Evolutionary conservation across 768 basidiomycete species (phyloP).

Genomic region (Xanthoconium purpureum): DNA sequence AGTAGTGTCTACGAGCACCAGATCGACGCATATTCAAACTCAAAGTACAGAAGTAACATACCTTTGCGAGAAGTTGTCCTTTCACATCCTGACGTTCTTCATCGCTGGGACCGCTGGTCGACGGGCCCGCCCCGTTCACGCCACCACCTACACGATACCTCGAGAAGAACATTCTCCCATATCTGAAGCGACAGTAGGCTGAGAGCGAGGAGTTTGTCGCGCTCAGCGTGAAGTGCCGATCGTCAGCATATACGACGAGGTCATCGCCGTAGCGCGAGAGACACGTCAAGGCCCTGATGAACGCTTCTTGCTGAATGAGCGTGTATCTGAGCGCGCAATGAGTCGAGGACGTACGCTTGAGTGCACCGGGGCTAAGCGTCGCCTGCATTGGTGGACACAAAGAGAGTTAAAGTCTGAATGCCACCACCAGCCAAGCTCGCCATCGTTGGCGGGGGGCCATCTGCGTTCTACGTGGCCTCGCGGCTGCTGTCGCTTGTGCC

Average conservation of each 20-base stretch:
- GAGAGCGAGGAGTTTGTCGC: slow-evolving; percentile 78
- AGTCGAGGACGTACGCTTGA: slow-evolving; percentile 39
- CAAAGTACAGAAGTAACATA: slow-evolving; percentile 23
- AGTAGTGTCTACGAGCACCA: slow-evolving; percentile 52
- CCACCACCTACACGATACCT: slow-evolving; percentile 48
- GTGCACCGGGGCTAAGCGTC: slow-evolving; percentile 55
- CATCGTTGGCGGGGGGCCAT: slow-evolving; percentile 90
- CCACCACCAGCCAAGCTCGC: slow-evolving; percentile 62
- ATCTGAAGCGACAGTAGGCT: slow-evolving; percentile 78
- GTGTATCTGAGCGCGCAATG: slow-evolving; percentile 12
- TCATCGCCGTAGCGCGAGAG: slow-evolving; percentile 83
- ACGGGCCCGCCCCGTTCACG: slow-evolving; percentile 14
- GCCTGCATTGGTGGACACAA: slow-evolving; percentile 55
- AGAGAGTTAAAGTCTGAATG: not conserved
- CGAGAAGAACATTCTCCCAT: slow-evolving; percentile 64
- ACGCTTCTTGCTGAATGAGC: slow-evolving; percentile 46
- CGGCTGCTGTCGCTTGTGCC: slow-evolving; percentile 70
- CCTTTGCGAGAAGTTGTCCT: slow-evolving; percentile 72
- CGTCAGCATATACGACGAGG: slow-evolving; percentile 61
- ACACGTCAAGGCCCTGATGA: slow-evolving; percentile 72
- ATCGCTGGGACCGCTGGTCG: slow-evolving; percentile 18
- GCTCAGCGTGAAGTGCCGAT: slow-evolving; percentile 60
- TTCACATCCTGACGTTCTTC: slow-evolving; percentile 44
- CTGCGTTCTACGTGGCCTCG: slow-evolving; percentile 94
- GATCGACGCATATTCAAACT: not conserved